These are phyloP conservation scores for Leptoxyphium fumago DNA, from an alignment of 2,329 filamentous ascomycete species.

Conservation along the genomic window DNA sequence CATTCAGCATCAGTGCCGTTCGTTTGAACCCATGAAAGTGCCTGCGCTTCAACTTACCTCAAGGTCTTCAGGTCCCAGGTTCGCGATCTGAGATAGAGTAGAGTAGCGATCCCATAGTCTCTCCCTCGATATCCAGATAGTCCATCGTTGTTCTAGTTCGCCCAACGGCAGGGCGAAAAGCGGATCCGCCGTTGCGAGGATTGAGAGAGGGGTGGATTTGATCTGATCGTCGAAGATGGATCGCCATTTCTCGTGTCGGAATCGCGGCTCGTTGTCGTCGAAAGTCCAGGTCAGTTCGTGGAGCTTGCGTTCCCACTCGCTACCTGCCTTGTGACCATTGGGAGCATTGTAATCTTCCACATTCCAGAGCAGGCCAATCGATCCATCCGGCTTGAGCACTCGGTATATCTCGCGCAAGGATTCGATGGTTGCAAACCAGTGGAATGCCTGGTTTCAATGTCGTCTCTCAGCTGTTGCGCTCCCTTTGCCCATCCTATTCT, in stretches of 20 bases:
- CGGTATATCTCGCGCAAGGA: conserved; percentile 53
- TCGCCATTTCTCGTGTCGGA: conserved; percentile 51
- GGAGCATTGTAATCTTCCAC: conserved; percentile 42
- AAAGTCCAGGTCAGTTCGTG: conserved; percentile 43
- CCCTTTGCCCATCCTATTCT: neutral
- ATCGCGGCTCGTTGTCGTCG: conserved; percentile 47
- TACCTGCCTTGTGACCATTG: conserved; percentile 37
- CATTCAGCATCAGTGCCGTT: neutral
- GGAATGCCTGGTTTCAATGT: conserved; percentile 20
- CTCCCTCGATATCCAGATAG: conserved; percentile 42
- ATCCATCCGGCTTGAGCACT: conserved; percentile 44
- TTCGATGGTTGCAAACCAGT: conserved; percentile 51
- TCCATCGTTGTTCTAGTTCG: conserved; percentile 42
- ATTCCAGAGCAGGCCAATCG: conserved; percentile 46
- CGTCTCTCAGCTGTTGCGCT: neutral
- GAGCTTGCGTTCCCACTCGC: conserved; percentile 46
- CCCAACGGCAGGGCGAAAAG: conserved; percentile 49
- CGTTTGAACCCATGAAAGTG: neutral
- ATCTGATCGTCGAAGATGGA: conserved; percentile 48
- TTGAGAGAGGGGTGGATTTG: conserved; percentile 34
- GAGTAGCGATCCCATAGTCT: conserved; percentile 48
- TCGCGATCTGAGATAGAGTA: conserved; percentile 54
- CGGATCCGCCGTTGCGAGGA: conserved; percentile 24
- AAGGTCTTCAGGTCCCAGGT: conserved; percentile 37
- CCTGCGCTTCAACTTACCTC: conserved; percentile 20